Conservation (phyloP, 1,284 basidiomycete genomes). For the Phenoliferia sp. region DNA sequence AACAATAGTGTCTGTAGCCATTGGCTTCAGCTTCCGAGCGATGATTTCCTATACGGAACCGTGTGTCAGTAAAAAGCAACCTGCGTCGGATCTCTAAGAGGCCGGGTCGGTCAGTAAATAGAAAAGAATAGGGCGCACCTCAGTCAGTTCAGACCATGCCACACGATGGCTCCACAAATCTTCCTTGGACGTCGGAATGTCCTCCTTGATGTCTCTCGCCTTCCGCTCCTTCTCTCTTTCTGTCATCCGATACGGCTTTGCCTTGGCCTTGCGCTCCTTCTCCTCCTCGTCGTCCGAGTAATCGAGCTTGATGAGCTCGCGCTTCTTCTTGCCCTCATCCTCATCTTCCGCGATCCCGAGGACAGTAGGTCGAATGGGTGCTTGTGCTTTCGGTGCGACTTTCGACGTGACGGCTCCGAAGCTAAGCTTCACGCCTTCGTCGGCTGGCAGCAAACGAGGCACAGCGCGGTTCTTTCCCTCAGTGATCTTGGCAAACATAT, state of each 20-base stretch:
- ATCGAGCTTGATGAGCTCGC: conserved; percentile 37
- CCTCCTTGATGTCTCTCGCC: conserved; percentile 33
- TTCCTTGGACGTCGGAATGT: conserved; percentile 35
- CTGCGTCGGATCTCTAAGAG: too few species aligned
- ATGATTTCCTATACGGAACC: conserved; percentile 31
- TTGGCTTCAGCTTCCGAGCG: conserved; percentile 34
- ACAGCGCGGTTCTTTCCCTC: neutral
- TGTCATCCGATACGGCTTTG: conserved; percentile 6
- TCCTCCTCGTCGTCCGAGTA: conserved; percentile 40
- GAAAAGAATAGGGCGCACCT: conserved; percentile 28
- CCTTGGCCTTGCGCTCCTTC: conserved; percentile 12
- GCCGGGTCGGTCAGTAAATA: neutral
- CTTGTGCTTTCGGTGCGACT: conserved; percentile 13
- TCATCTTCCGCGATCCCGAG: conserved; percentile 37
- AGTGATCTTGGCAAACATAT: conserved; percentile 29
- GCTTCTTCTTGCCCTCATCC: conserved; percentile 37
- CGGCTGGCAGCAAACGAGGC: neutral
- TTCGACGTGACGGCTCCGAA: conserved; percentile 21
- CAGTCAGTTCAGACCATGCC: conserved; percentile 34
- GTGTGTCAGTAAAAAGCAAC: too few species aligned
- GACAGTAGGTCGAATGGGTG: conserved; percentile 24
- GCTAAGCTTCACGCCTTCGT: conserved; percentile 27
- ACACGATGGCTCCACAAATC: conserved; percentile 34
- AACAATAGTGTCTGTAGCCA: conserved; percentile 36
- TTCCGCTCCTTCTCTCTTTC: conserved; percentile 21